These are phyloP conservation scores for Kockiozyma suomiensis DNA, from an alignment of 805 yeast species.

Conservation along the genomic window DNA sequence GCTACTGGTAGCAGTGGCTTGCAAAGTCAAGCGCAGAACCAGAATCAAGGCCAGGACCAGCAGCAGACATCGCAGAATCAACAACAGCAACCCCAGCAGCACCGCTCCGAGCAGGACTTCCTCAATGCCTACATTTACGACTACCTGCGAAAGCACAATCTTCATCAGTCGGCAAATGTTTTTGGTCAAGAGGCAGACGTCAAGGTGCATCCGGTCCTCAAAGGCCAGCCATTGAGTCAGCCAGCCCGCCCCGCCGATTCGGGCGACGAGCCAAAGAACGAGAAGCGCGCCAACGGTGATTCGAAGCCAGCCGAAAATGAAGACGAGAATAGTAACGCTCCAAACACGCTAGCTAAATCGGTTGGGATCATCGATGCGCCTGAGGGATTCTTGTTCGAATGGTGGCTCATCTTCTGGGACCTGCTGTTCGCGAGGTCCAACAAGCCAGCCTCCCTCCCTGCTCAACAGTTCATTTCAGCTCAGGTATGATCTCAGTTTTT, in stretches of 20 bases:
- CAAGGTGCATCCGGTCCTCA: constrained; percentile 45
- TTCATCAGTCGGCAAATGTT: constrained; percentile 69
- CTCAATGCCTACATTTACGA: constrained; percentile 86
- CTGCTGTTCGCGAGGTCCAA: constrained; percentile 79
- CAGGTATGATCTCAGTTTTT: constrained; percentile 18
- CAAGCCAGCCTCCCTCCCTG: constrained; percentile 58
- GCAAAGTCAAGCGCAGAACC: constrained; percentile 17
- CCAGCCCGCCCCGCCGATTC: not conserved
- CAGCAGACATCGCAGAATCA: constrained; percentile 32
- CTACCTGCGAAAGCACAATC: constrained; percentile 72
- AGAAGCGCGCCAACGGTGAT: not conserved
- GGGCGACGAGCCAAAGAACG: constrained; percentile 4
- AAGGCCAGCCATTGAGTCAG: constrained; percentile 28
- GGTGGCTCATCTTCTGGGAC: constrained; percentile 98
- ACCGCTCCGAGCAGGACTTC: constrained; percentile 33
- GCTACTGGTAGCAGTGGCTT: constrained; percentile 20
- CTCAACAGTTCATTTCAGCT: constrained; percentile 69
- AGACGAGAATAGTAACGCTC: constrained; percentile 1
- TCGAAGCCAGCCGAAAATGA: not conserved
- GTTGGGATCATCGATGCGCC: constrained; percentile 67
- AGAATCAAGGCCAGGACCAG: constrained; percentile 7
- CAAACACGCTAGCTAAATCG: constrained; percentile 20
- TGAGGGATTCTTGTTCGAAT: constrained; percentile 82
- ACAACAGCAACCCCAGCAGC: constrained; percentile 22
- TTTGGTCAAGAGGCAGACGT: constrained; percentile 79